phyloP scores from a whole-genome alignment of 2,329 filamentous ascomycete species.

The Alternaria dauci region DNA sequence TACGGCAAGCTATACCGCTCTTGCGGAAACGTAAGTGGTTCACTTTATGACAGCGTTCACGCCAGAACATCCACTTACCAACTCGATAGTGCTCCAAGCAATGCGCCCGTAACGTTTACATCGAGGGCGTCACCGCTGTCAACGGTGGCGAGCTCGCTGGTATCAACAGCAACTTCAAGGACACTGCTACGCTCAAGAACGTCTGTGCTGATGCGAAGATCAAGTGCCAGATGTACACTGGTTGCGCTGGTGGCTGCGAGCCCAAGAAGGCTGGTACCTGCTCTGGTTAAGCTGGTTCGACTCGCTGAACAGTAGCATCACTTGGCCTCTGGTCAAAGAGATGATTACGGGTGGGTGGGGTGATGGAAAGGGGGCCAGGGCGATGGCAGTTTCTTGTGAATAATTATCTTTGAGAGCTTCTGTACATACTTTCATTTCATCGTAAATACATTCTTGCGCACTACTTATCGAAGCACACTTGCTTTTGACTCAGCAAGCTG shows the following conservation, averaged over 20 bases:
- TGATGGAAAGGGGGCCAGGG: no score
- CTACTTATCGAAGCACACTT: background rate
- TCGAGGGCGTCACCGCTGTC: conserved; percentile 53
- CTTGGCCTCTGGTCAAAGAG: background rate
- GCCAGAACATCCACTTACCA: conserved; percentile 4
- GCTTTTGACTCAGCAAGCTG: background rate
- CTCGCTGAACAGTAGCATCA: background rate
- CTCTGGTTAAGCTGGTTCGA: conserved; percentile 24
- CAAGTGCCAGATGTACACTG: conserved; percentile 41
- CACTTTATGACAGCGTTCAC: background rate
- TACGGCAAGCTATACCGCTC: conserved; percentile 55
- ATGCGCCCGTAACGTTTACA: conserved; percentile 54
- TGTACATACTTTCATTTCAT: conserved; percentile 7
- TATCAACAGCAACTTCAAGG: conserved; percentile 61
- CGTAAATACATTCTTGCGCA: background rate
- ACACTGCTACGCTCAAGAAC: conserved; percentile 53
- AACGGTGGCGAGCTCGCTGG: conserved; percentile 55
- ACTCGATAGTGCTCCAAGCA: conserved; percentile 51
- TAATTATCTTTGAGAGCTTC: background rate
- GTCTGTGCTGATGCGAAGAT: conserved; percentile 33
- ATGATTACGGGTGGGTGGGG: background rate
- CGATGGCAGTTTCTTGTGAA: background rate
- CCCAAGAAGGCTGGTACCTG: conserved; percentile 36
- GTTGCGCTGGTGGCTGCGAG: conserved; percentile 39
- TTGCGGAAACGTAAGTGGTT: conserved; percentile 51